Percentiles rank a stretch among this genome's conserved stretches.
Conservation (phyloP, 164 flowering plant species). For the Chloranthus sessilifolius region DNA sequence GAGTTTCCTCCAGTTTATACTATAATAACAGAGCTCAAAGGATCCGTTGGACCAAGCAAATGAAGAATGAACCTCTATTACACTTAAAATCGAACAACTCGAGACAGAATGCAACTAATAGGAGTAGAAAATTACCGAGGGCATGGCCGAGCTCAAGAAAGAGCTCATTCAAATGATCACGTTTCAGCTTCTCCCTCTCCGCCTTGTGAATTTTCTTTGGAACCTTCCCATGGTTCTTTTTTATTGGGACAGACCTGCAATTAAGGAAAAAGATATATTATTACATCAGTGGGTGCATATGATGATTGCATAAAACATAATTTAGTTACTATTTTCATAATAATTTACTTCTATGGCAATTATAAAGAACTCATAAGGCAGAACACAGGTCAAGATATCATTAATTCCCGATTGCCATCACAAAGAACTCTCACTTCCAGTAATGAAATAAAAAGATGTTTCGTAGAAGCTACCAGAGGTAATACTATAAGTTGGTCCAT, state of each 20-base stretch:
- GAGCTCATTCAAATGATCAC: constrained; percentile 76
- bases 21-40: too few species aligned
- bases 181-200: constrained; percentile 84
- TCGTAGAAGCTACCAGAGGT: too few species aligned
- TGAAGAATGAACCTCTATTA: too few species aligned
- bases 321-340: not conserved
- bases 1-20: too few species aligned
- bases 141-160: constrained; percentile 55
- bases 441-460: too few species aligned
- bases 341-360: not conserved
- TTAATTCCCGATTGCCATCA: not conserved
- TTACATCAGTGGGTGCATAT: not conserved
- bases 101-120: too few species aligned
- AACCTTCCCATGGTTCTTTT: constrained; percentile 45
- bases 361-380: not conserved
- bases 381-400: not conserved
- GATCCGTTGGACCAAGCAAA: too few species aligned
- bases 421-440: too few species aligned
- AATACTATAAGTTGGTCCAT: too few species aligned
- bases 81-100: too few species aligned
- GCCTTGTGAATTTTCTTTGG: constrained; percentile 81
- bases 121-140: constrained; percentile 46
- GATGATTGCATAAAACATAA: not conserved
- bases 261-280: not conserved
- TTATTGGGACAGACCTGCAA: constrained; percentile 37